Percentiles rank a stretch among this genome's conserved stretches.
These are phyloP conservation scores for Penicillium simplicissimum DNA, from an alignment of 495 filamentous ascomycete species.

Conservation along the genomic window DNA sequence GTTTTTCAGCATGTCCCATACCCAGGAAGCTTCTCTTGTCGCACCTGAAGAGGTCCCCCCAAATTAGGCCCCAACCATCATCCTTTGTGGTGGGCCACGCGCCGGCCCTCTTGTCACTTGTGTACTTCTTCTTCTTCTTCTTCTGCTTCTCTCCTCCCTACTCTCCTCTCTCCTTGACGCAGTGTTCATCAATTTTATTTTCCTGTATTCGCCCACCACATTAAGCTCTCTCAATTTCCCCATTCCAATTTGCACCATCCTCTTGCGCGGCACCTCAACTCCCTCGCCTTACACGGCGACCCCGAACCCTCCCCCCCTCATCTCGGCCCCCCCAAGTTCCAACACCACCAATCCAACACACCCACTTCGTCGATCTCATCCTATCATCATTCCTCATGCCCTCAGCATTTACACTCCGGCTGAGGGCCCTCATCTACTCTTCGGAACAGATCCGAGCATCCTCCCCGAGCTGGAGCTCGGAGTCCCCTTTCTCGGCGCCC, in stretches of 20 bases:
- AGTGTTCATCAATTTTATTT: neutral
- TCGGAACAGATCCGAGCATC: constrained; percentile 22
- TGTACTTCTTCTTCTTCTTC: too few species aligned
- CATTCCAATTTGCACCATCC: neutral
- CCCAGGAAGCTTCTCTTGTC: too few species aligned
- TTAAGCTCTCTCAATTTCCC: neutral
- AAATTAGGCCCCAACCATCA: too few species aligned
- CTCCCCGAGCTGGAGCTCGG: too few species aligned
- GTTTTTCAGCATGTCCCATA: too few species aligned
- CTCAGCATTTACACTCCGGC: constrained; percentile 27
- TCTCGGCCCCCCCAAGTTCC: neutral
- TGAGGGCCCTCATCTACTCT: constrained; percentile 40
- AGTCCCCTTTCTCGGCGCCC: neutral
- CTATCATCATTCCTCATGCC: constrained; percentile 17
- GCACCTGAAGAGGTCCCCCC: too few species aligned
- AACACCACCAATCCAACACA: too few species aligned
- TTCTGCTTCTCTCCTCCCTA: too few species aligned
- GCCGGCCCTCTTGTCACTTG: too few species aligned
- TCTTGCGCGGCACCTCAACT: neutral
- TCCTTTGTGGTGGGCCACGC: too few species aligned
- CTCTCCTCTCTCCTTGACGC: neutral
- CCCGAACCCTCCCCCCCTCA: too few species aligned
- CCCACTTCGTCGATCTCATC: constrained; percentile 22
- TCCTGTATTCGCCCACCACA: neutral
- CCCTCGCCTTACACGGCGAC: neutral